These are phyloP conservation scores for Podila epigama DNA, from an alignment of 192 early-diverging fungal genomes.

Conservation along the genomic window DNA sequence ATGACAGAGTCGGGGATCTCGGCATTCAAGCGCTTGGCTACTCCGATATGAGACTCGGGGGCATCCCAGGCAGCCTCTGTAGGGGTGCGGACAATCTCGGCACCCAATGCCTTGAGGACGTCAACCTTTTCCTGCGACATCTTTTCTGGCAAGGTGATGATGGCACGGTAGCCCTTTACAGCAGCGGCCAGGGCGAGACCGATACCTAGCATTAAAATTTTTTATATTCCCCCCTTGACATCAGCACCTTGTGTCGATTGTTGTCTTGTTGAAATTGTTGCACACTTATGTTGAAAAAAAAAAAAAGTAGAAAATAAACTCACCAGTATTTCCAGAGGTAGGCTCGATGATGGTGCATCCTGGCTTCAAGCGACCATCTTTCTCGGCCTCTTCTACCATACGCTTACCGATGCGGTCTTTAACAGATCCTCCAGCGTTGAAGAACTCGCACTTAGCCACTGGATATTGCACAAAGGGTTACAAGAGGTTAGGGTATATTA, in stretches of 20 bases:
- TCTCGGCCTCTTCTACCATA: slow-evolving; percentile 93
- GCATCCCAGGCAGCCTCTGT: slow-evolving; percentile 98
- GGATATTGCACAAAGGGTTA: no score
- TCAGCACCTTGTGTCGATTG: no score
- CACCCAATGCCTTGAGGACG: slow-evolving; percentile 92
- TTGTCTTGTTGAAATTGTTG: no score
- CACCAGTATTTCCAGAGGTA: slow-evolving; percentile 97
- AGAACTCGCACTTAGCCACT: slow-evolving; percentile 95
- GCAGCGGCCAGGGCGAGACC: slow-evolving; percentile 93
- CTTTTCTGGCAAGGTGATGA: slow-evolving; percentile 98
- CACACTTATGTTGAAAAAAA: neutral
- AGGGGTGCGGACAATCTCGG: slow-evolving; percentile 97
- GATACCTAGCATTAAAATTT: no score
- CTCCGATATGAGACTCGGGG: slow-evolving; percentile 96
- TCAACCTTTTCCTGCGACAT: slow-evolving; percentile 99
- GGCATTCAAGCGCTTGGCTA: slow-evolving; percentile 86
- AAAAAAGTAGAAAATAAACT: neutral
- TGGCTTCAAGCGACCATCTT: slow-evolving; percentile 84
- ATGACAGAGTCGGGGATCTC: slow-evolving; percentile 95
- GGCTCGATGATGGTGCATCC: slow-evolving; percentile 95
- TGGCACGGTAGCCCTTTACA: slow-evolving; percentile 95
- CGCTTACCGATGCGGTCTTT: slow-evolving; percentile 95
- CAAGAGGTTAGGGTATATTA: no score
- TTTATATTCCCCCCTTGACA: no score
- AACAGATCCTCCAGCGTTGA: slow-evolving; percentile 96